phyloP scores from a whole-genome alignment of 2,329 filamentous ascomycete genomes.

The Amylocarpus encephaloides region DNA sequence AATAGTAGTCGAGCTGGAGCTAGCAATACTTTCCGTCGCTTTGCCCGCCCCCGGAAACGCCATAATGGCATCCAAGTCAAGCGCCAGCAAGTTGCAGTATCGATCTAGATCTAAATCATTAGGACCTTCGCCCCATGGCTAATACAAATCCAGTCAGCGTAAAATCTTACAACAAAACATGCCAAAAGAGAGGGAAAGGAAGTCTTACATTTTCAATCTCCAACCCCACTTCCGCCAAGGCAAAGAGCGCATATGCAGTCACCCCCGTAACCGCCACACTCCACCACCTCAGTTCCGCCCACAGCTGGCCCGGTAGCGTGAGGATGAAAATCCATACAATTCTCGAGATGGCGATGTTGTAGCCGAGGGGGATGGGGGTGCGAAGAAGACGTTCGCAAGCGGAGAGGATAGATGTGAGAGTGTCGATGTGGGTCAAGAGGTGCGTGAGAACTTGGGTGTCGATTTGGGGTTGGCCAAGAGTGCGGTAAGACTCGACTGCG shows the following conservation, averaged over 20 bases:
- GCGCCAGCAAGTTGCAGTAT: conserved; percentile 18
- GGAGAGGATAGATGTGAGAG: conserved; percentile 18
- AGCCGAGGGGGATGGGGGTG: conserved; percentile 23
- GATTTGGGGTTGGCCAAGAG: conserved; percentile 6
- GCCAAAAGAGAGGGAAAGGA: not conserved
- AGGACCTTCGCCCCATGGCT: conserved; percentile 23
- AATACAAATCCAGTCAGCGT: not conserved
- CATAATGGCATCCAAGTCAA: conserved; percentile 22
- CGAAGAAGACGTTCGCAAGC: conserved; percentile 25
- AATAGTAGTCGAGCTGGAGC: not conserved
- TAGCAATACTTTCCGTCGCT: not conserved
- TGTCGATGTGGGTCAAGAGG: conserved; percentile 22
- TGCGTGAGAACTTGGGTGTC: conserved; percentile 26
- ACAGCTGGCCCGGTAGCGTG: conserved; percentile 21
- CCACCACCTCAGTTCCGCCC: conserved; percentile 20
- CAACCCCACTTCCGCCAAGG: conserved; percentile 20
- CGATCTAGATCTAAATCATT: conserved; percentile 24
- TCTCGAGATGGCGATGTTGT: conserved; percentile 24
- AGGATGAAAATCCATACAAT: conserved; percentile 25
- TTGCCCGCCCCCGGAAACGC: not conserved
- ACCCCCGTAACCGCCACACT: conserved; percentile 21
- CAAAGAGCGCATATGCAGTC: conserved; percentile 23
- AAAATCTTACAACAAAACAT: not conserved
- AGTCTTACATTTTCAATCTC: conserved; percentile 21
- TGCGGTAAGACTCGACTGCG: conserved; percentile 16